phyloP scores from a whole-genome alignment of 176 grass and related monocot genomes.

The Tuctoria greenei region DNA sequence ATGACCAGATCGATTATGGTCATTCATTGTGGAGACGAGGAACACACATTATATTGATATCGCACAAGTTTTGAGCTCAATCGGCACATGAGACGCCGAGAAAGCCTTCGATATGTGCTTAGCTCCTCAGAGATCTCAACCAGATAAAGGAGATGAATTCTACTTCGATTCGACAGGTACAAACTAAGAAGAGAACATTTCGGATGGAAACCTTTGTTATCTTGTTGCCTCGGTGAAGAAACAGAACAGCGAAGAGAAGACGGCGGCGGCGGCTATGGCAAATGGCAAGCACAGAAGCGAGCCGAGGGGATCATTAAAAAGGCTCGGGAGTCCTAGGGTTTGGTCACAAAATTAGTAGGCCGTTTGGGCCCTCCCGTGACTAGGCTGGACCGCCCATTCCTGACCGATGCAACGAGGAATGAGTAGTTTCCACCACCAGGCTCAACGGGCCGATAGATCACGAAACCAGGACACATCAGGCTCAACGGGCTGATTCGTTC shows the following conservation, averaged over 20 bases:
- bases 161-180: background rate
- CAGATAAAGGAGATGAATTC: background rate
- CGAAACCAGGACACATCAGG: too few relatives aligned
- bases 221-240: background rate
- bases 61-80: constrained; percentile 87
- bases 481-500: too few relatives aligned
- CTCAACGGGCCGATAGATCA: background rate
- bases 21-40: background rate
- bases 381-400: background rate
- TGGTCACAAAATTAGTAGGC: background rate
- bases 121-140: background rate
- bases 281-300: background rate
- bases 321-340: background rate
- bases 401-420: background rate
- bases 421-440: too few relatives aligned
- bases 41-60: constrained; percentile 16
- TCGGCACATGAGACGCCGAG: constrained; percentile 44
- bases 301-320: background rate
- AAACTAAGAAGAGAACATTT: background rate
- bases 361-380: background rate
- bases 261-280: background rate
- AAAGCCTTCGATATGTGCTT: constrained; percentile 91
- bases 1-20: constrained; percentile 7
- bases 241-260: background rate
- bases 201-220: background rate